Conservation (phyloP, 345 rosid species). For the Litchi chinensis region DNA sequence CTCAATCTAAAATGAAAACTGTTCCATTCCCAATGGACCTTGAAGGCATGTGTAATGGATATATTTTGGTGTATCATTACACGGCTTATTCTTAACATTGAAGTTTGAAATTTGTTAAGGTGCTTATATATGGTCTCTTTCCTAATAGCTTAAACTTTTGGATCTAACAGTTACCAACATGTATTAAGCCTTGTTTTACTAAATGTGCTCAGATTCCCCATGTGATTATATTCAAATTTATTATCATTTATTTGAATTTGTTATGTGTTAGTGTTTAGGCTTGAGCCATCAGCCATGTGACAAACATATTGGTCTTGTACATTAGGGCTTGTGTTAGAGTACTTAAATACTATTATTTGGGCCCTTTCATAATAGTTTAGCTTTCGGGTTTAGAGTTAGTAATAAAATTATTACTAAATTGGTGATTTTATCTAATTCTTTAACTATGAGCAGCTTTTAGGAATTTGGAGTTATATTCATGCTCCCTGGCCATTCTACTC, state of each 20-base stretch:
- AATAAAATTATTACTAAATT: neutral
- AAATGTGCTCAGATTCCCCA: neutral
- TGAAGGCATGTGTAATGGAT: neutral
- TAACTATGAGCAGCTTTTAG: neutral
- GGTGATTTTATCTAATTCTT: neutral
- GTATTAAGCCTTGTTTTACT: neutral
- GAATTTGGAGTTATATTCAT: constrained; percentile 4
- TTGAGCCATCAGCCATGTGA: neutral
- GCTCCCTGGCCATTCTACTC: neutral
- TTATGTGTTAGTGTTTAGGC: neutral
- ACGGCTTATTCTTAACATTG: neutral
- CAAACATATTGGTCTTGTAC: neutral
- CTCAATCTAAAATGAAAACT: constrained; percentile 14
- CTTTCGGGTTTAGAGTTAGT: neutral
- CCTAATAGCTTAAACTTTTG: neutral
- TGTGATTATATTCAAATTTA: neutral
- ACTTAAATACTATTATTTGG: neutral
- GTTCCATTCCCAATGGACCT: neutral
- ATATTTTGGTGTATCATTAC: neutral
- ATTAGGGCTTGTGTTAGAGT: neutral
- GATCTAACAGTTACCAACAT: neutral
- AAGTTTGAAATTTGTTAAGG: neutral
- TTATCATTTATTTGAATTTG: neutral
- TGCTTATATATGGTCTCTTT: neutral
- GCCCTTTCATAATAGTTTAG: neutral